Evolutionary conservation across 1,139 yeast genomes (phyloP).

Genomic region (Saccharomycopsis hybrid): DNA sequence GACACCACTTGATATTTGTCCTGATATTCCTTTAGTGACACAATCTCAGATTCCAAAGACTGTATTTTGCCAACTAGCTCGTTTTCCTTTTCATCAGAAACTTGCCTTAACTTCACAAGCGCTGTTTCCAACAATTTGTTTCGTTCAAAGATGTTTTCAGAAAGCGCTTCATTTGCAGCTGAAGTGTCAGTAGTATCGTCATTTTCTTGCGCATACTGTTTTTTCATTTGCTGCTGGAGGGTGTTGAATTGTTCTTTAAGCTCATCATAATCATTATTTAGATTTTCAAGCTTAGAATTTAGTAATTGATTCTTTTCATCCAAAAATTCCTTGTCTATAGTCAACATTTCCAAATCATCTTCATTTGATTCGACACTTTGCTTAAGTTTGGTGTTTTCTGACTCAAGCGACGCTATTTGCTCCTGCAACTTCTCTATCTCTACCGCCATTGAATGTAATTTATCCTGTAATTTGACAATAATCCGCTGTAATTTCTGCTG

Average conservation of each 20-base stretch:
- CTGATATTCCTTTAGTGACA: constrained; percentile 22
- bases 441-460: constrained; percentile 5
- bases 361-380: constrained; percentile 32
- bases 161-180: background rate
- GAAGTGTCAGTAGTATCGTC: constrained; percentile 7
- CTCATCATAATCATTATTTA: constrained; percentile 35
- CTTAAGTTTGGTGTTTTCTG: constrained; percentile 28
- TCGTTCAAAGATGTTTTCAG: constrained; percentile 26
- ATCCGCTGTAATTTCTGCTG: constrained; percentile 12
- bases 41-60: constrained; percentile 27
- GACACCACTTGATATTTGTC: constrained; percentile 25
- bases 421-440: constrained; percentile 5
- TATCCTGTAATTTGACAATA: constrained; percentile 19
- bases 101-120: constrained; percentile 30
- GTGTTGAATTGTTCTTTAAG: constrained; percentile 33
- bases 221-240: constrained; percentile 21
- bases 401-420: background rate
- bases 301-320: constrained; percentile 38
- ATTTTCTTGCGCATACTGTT: constrained; percentile 25
- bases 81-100: constrained; percentile 27
- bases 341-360: constrained; percentile 45
- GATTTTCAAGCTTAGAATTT: constrained; percentile 27
- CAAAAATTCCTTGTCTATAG: constrained; percentile 50
- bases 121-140: constrained; percentile 36
- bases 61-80: constrained; percentile 28